phyloP scores from a whole-genome alignment of 371 early-diverging fungal species.

The Mucor indicus region DNA sequence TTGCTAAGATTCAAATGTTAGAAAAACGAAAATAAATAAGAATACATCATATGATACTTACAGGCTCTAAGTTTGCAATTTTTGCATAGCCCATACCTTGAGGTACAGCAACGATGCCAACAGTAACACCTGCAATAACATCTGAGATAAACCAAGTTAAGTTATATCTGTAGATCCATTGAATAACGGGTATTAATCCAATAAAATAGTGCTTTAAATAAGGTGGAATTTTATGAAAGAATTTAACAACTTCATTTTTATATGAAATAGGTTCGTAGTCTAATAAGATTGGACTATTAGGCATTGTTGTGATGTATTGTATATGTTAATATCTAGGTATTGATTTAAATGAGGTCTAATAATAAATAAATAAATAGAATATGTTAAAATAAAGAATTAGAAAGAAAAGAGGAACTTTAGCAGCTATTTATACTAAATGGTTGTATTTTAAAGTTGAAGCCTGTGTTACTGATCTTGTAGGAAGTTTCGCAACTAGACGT shows the following conservation, averaged over 20 bases:
- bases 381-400: slow-evolving; percentile 1
- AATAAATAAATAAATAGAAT: neutral
- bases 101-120: slow-evolving; percentile 84
- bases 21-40: neutral
- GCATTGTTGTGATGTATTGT: slow-evolving; percentile 6
- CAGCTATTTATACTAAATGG: neutral
- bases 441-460: neutral
- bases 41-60: slow-evolving; percentile 10
- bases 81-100: slow-evolving; percentile 86
- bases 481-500: slow-evolving; percentile 27
- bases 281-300: slow-evolving; percentile 9
- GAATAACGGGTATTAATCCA: slow-evolving; percentile 57
- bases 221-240: slow-evolving; percentile 4
- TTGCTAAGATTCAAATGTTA: slow-evolving; percentile 15
- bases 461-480: slow-evolving; percentile 11
- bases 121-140: slow-evolving; percentile 81
- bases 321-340: too few species aligned
- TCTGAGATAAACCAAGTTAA: slow-evolving; percentile 76
- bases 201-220: slow-evolving; percentile 12
- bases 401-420: neutral
- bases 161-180: slow-evolving; percentile 77
- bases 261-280: slow-evolving; percentile 20
- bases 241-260: slow-evolving; percentile 4
- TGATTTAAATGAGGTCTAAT: neutral
- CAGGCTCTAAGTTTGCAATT: slow-evolving; percentile 71